A percentile compares a stretch with the other conserved stretches of the same genome.
Conservation (phyloP, 1,284 basidiomycete genomes). For the Fomitopsis schrenkii region DNA sequence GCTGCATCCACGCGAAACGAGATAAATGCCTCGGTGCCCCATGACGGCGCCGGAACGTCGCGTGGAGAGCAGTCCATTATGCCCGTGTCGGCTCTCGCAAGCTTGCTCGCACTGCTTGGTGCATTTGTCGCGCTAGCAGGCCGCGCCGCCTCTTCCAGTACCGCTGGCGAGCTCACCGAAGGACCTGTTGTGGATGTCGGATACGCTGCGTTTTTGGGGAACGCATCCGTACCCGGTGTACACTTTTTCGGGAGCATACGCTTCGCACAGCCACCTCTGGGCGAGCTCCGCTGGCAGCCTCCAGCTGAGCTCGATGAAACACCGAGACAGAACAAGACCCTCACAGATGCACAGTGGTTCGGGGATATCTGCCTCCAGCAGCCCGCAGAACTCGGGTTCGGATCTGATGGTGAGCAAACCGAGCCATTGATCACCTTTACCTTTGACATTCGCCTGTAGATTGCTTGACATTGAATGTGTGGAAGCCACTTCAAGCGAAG, state of each 20-base stretch:
- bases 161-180: no score
- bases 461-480: constrained; percentile 52
- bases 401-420: constrained; percentile 32
- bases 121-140: no score
- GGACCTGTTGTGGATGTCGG: constrained; percentile 1
- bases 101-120: no score
- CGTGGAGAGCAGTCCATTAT: no score
- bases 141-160: no score
- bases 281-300: constrained; percentile 44
- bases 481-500: constrained; percentile 42
- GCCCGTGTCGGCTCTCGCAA: no score
- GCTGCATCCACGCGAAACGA: no score
- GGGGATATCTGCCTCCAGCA: constrained; percentile 36
- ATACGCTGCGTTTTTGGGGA: neutral
- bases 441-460: constrained; percentile 22
- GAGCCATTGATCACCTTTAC: neutral
- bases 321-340: constrained; percentile 10
- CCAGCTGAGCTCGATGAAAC: constrained; percentile 41
- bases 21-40: no score
- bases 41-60: no score
- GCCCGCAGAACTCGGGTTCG: constrained; percentile 38
- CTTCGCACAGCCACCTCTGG: constrained; percentile 53
- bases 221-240: neutral
- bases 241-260: constrained; percentile 34
- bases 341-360: constrained; percentile 39